Conservation (phyloP, 2,329 filamentous ascomycete genomes). For the Alternaria gaisen region DNA sequence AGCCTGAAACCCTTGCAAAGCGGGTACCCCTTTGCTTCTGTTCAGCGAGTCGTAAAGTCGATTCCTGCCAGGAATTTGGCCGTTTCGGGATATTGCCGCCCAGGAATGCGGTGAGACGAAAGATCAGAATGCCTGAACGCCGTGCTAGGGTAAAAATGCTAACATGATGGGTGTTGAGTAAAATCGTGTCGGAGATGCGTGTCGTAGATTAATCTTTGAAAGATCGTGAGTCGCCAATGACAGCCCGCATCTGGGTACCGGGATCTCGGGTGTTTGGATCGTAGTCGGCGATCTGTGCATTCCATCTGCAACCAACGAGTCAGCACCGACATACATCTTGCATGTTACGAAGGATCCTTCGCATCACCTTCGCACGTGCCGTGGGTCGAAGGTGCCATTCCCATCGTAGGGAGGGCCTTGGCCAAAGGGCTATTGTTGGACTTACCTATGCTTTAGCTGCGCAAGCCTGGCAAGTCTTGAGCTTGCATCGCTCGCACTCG, state of each 20-base stretch:
- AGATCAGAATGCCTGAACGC: conserved; percentile 43
- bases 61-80: conserved; percentile 27
- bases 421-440: conserved; percentile 1
- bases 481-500: conserved; percentile 61
- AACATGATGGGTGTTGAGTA: conserved; percentile 27
- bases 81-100: conserved; percentile 36
- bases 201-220: conserved; percentile 13
- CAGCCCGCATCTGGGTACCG: conserved; percentile 18
- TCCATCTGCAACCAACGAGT: conserved; percentile 34
- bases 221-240: conserved; percentile 22
- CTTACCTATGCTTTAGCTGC: conserved; percentile 54
- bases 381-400: not conserved
- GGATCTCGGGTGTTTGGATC: conserved; percentile 29
- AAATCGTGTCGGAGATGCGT: conserved; percentile 16
- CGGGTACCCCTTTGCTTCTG: conserved; percentile 44
- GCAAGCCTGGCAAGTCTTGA: conserved; percentile 61
- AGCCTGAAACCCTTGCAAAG: conserved; percentile 41
- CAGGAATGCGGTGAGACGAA: conserved; percentile 29
- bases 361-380: conserved; percentile 23
- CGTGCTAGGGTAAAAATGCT: conserved; percentile 47
- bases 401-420: not conserved
- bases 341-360: conserved; percentile 17
- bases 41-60: conserved; percentile 32
- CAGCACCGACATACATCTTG: conserved; percentile 33
- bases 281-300: conserved; percentile 39